phyloP scores from a whole-genome alignment of 1,139 yeast genomes.

The Debaryomyces sp. region DNA sequence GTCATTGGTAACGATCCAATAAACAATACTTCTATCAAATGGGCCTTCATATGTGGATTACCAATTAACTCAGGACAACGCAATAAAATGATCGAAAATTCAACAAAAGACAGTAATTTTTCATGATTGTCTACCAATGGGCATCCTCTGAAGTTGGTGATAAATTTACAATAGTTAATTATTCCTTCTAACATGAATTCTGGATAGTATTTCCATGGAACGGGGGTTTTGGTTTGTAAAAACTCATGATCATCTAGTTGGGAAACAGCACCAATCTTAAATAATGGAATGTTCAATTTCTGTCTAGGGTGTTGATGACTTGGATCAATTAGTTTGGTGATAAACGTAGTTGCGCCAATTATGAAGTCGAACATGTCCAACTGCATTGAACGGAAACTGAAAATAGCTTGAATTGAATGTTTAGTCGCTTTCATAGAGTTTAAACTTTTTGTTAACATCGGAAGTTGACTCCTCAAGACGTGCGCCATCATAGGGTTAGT shows the following conservation, averaged over 20 bases:
- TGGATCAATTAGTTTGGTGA: conserved; percentile 75
- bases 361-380: conserved; percentile 73
- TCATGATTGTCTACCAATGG: conserved; percentile 58
- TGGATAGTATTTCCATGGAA: conserved; percentile 84
- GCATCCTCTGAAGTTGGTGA: conserved; percentile 59
- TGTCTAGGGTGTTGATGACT: conserved; percentile 60
- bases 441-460: conserved; percentile 46
- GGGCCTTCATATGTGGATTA: conserved; percentile 91
- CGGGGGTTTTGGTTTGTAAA: conserved; percentile 63
- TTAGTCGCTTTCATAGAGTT: conserved; percentile 46
- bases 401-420: conserved; percentile 61
- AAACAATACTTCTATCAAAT: conserved; percentile 78
- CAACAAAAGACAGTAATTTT: conserved; percentile 63
- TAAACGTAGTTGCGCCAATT: conserved; percentile 72
- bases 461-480: conserved; percentile 41
- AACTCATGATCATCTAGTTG: conserved; percentile 71
- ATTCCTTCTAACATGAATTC: conserved; percentile 86
- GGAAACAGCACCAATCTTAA: conserved; percentile 49
- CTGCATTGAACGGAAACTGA: conserved; percentile 57
- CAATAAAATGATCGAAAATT: conserved; percentile 70
- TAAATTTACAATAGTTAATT: conserved; percentile 70
- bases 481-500: conserved; percentile 33
- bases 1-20: conserved; percentile 67
- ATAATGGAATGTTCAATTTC: conserved; percentile 64
- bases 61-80: conserved; percentile 86